phyloP scores from a whole-genome alignment of 345 rosid species.

The Eutrema japonicum region DNA sequence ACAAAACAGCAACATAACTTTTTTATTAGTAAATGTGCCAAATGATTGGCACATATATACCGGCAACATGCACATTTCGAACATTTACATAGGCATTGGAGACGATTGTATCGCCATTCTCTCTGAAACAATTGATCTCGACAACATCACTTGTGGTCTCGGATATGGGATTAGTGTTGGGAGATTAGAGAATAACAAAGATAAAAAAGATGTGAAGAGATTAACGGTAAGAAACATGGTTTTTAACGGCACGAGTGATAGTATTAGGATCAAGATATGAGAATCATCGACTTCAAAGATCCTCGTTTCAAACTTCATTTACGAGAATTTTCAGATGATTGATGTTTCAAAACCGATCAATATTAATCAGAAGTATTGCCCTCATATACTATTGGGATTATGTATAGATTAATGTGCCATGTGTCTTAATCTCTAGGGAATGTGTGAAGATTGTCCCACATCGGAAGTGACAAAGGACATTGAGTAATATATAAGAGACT shows the following conservation, averaged over 20 bases:
- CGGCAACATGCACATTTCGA: not conserved
- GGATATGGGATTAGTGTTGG: constrained; percentile 12
- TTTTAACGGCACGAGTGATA: not conserved
- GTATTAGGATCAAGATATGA: constrained; percentile 15
- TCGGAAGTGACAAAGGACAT: no score
- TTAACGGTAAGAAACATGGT: not conserved
- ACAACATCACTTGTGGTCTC: not conserved
- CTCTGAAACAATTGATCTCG: not conserved
- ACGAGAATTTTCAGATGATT: constrained; percentile 8
- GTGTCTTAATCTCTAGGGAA: no score
- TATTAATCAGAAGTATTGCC: constrained; percentile 1
- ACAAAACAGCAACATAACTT: no score
- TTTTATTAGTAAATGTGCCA: not conserved
- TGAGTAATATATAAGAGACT: no score
- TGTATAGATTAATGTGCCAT: no score
- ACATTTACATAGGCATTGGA: constrained; percentile 11
- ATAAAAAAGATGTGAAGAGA: not conserved
- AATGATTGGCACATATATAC: not conserved
- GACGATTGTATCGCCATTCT: constrained; percentile 29
- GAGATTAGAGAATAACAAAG: not conserved
- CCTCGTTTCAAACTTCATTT: not conserved
- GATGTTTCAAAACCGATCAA: constrained; percentile 6
- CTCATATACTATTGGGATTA: not conserved
- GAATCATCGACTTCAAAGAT: constrained; percentile 14
- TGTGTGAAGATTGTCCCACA: no score